These are phyloP conservation scores for Pleurotus cornucopiae DNA, from an alignment of 768 basidiomycete species.

Conservation along the genomic window DNA sequence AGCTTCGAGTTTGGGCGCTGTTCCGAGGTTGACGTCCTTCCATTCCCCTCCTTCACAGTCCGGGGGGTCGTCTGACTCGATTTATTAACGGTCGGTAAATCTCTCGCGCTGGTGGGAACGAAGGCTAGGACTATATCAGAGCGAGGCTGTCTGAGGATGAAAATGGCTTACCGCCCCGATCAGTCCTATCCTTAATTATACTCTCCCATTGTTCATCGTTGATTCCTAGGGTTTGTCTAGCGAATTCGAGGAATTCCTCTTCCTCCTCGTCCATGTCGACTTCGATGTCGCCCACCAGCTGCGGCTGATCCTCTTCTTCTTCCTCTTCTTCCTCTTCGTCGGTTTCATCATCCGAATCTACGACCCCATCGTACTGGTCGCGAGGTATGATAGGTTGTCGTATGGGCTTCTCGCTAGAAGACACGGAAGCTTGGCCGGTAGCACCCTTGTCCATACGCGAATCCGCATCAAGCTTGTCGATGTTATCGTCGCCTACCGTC, in stretches of 20 bases:
- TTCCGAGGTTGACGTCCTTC: conserved; percentile 23
- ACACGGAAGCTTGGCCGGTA: conserved; percentile 14
- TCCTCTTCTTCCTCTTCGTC: conserved; percentile 49
- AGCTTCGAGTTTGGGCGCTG: conserved; percentile 59
- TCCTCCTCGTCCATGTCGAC: conserved; percentile 91
- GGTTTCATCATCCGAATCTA: conserved; percentile 78
- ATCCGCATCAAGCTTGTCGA: not conserved
- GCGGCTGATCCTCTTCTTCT: conserved; percentile 78
- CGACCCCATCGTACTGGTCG: conserved; percentile 84
- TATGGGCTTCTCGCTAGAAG: conserved; percentile 38
- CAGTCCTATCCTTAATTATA: conserved; percentile 77
- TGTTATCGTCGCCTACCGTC: not conserved
- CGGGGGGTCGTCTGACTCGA: conserved; percentile 1
- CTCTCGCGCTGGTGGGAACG: conserved; percentile 40
- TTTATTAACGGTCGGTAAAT: not conserved
- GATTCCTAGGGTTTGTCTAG: conserved; percentile 87
- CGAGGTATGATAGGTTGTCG: conserved; percentile 79
- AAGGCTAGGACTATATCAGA: conserved; percentile 40
- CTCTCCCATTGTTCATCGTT: conserved; percentile 82
- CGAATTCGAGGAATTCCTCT: conserved; percentile 94
- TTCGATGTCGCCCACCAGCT: conserved; percentile 80
- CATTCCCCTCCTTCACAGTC: not conserved
- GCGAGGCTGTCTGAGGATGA: not conserved
- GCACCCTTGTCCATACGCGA: not conserved
- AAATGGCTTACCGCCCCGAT: conserved; percentile 69